Base-by-base conservation (phyloP, 192 early-diverging fungal genomes). In the Rhizophagus sp. region DNA sequence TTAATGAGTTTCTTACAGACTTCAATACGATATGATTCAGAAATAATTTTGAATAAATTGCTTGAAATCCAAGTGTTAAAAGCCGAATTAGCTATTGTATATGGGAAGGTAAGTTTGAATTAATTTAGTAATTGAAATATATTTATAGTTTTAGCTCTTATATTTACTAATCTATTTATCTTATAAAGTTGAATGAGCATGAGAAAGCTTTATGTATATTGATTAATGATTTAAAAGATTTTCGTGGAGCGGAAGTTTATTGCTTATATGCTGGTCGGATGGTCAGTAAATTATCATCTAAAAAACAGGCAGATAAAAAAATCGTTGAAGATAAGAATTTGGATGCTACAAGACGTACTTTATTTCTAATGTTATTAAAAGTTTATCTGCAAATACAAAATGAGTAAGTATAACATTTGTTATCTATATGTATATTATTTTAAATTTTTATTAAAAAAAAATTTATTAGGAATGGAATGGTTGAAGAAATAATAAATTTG, bases 201-300 rank as follows among this genome's bases (percentile, higher is more conserved):
- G 81, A 89, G 36, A 81, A 86, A 11, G 82, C 86, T 49, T 78
- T 91, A 8, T 27, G 81, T 67, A 83, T 86, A 34, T 77, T 91
- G 78, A 86, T 87, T 11, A 67, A 85, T 62, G 82, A 83, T 17
- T 33, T 89, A 49, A 83, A 78, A n/a, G 90, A 91, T 71, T 89
- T 86, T 83, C 75, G 84, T 41, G 90, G 86, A 41, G 88, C 84
- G 19, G 90, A 91, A 67, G 81, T 83, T 33, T 88, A 86, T 69
- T 91, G 90, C 73, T 80, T 88, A 12, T 86, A 86, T 24, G 82
- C 80, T 68, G 90, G 90, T 27, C 63, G 83, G 36, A 81, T 84
- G 78, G 80, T 80, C 63, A 76, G 86, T 4, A 39, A 76, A 50
- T 39, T 71, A 17, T 61, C 67, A 61, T n/a, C 85, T 65, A 69